Evolutionary conservation across 306 rosid species (phyloP).

Genomic region (Arachis stenosperma): DNA sequence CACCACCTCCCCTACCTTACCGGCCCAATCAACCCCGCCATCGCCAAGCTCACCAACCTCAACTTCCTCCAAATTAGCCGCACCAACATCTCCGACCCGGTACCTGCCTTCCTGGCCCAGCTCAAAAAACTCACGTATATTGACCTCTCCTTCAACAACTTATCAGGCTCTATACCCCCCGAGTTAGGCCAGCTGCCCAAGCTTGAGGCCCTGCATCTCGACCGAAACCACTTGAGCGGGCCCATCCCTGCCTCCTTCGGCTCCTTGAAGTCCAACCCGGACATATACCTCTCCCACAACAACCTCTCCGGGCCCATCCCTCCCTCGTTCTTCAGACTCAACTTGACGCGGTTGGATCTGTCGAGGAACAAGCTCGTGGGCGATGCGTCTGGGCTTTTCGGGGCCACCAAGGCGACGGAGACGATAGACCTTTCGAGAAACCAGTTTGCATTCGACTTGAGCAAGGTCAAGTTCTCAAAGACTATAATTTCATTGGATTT

Average conservation of each 20-base stretch:
- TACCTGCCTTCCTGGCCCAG: slow-evolving; percentile 57
- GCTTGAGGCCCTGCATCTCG: slow-evolving; percentile 40
- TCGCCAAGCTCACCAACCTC: slow-evolving; percentile 57
- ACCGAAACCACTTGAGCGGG: slow-evolving; percentile 65
- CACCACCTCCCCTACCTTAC: slow-evolving; percentile 66
- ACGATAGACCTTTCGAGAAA: slow-evolving; percentile 63
- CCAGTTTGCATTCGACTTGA: slow-evolving; percentile 49
- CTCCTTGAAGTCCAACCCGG: slow-evolving; percentile 33
- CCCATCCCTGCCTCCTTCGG: slow-evolving; percentile 62
- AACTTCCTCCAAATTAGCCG: slow-evolving; percentile 46
- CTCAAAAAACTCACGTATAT: slow-evolving; percentile 53
- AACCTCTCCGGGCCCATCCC: slow-evolving; percentile 69
- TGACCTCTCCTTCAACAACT: slow-evolving; percentile 57
- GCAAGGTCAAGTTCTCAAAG: slow-evolving; percentile 42
- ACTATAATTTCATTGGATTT: slow-evolving; percentile 54
- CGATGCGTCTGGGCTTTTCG: slow-evolving; percentile 58
- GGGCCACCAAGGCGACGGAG: slow-evolving; percentile 38
- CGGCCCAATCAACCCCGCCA: slow-evolving; percentile 66
- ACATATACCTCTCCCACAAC: slow-evolving; percentile 62
- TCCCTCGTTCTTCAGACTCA: slow-evolving; percentile 34
- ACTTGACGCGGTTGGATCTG: slow-evolving; percentile 35
- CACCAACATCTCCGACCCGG: slow-evolving; percentile 62
- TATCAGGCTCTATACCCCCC: slow-evolving; percentile 58
- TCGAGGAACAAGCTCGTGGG: slow-evolving; percentile 69
- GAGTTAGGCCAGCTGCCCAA: slow-evolving; percentile 52